These are phyloP conservation scores for Chiua virens DNA, from an alignment of 768 basidiomycete species.

Conservation along the genomic window DNA sequence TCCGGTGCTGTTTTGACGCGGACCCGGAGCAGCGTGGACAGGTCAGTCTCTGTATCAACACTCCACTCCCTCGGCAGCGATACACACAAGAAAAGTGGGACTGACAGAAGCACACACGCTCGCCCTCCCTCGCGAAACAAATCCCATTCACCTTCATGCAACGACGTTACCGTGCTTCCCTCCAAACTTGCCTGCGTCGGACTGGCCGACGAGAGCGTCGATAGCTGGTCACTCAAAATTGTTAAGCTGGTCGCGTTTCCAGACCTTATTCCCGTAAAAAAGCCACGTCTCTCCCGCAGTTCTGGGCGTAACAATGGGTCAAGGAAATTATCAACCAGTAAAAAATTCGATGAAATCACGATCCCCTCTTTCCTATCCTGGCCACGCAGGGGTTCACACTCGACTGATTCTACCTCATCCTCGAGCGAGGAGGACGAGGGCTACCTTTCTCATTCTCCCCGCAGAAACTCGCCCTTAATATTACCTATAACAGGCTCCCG, in stretches of 20 bases:
- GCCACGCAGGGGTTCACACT: slow-evolving; percentile 21
- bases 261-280: slow-evolving; percentile 53
- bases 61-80: slow-evolving; percentile 5
- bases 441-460: slow-evolving; percentile 62
- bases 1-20: slow-evolving; percentile 51
- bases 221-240: slow-evolving; percentile 75
- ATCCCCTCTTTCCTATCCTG: slow-evolving; percentile 24
- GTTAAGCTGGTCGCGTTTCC: slow-evolving; percentile 77
- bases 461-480: slow-evolving; percentile 35
- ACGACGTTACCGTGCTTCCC: slow-evolving; percentile 61
- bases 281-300: slow-evolving; percentile 5
- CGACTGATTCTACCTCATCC: slow-evolving; percentile 28
- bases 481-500: slow-evolving; percentile 38
- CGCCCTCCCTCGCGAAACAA: slow-evolving; percentile 32
- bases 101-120: slow-evolving; percentile 5
- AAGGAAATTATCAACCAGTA: slow-evolving; percentile 3
- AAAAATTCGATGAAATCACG: slow-evolving; percentile 10
- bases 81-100: slow-evolving; percentile 2
- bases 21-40: slow-evolving; percentile 40
- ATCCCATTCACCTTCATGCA: slow-evolving; percentile 54
- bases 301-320: slow-evolving; percentile 2
- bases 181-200: slow-evolving; percentile 78
- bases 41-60: slow-evolving; percentile 9
- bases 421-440: slow-evolving; percentile 45
- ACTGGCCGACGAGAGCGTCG: slow-evolving; percentile 62